Evolutionary conservation across 306 rosid species (phyloP).

Genomic region (Fragaria vesca): DNA sequence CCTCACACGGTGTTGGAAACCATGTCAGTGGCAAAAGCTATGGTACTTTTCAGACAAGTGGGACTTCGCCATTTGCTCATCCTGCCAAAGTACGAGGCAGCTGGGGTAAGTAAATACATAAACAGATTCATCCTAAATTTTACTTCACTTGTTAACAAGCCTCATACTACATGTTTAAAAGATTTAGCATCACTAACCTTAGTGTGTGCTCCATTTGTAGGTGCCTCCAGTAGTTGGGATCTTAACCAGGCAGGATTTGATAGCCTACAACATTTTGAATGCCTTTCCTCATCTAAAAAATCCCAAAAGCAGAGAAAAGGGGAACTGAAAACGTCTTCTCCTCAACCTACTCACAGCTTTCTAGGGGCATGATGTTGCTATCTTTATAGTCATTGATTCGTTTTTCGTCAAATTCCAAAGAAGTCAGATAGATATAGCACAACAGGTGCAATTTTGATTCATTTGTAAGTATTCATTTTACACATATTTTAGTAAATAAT

Average conservation of each 20-base stretch:
- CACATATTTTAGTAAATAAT: conserved; percentile 26
- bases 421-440: conserved; percentile 31
- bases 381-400: conserved; percentile 34
- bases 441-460: conserved; percentile 35
- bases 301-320: conserved; percentile 44
- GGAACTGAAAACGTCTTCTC: conserved; percentile 32
- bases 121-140: not conserved
- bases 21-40: conserved; percentile 80
- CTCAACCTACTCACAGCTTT: conserved; percentile 32
- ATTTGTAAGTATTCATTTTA: conserved; percentile 36
- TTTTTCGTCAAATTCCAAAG: conserved; percentile 37
- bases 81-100: conserved; percentile 70
- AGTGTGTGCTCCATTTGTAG: conserved; percentile 38
- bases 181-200: conserved; percentile 34
- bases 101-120: conserved; percentile 54
- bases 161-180: not conserved
- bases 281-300: conserved; percentile 69
- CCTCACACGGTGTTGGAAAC: conserved; percentile 75
- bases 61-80: conserved; percentile 88
- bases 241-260: conserved; percentile 83
- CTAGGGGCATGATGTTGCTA: conserved; percentile 18
- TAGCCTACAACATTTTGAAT: conserved; percentile 64
- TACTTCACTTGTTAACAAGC: not conserved
- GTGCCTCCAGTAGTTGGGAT: conserved; percentile 77
- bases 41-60: conserved; percentile 83